Base-by-base conservation (phyloP, 345 rosid genomes). In the Linum tenue region DNA sequence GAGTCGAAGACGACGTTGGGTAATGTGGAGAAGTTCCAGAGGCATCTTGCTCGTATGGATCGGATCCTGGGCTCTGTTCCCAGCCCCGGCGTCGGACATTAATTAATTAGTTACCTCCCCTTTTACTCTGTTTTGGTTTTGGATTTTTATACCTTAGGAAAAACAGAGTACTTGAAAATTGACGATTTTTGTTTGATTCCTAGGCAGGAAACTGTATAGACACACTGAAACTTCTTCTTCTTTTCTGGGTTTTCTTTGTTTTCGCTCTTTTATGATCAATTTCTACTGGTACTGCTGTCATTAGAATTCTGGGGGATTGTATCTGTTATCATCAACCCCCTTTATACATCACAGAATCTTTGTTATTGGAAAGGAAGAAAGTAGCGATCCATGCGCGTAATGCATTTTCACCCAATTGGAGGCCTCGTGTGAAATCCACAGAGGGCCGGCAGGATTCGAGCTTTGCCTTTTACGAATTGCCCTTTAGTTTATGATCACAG, bases 1-100 rank as follows among this genome's bases (percentile, higher is more conserved):
- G 89, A 85, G 60, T 80, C 83, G 31, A 22, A 0, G 31, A 22
- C 31, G 60, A 64, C 75, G 31, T 72, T 85, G 37, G 73, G 66
- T 2, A 73, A 82, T 22, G 83, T 69, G 55, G 71, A 83, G 76
- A 83, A 83, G 73, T 74, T 83, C 11, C 73, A 72, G 5, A 78
- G 89, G 42, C 92, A 84, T 74, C 90, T 92, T 31, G 77, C 77
- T 16, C 37, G 76, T 74, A 72, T 85, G 56, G 84, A 83, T 71
- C 83, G 95, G 76, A 69, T 78, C 68, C 89, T 89, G n/a, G 73
- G 61, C 15, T 89, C 98, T 15, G 92, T 89, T 69, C 98, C 98
- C 1, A 89, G 98, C 69, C 96, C 98, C 5, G 96, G 92, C 5
- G 80, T 74, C n/a, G 96, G 96, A 55, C 84, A 89, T 73, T 83